These are phyloP conservation scores for Aphanomyces astaci DNA, from an alignment of 352 stramenopile species.

Conservation along the genomic window DNA sequence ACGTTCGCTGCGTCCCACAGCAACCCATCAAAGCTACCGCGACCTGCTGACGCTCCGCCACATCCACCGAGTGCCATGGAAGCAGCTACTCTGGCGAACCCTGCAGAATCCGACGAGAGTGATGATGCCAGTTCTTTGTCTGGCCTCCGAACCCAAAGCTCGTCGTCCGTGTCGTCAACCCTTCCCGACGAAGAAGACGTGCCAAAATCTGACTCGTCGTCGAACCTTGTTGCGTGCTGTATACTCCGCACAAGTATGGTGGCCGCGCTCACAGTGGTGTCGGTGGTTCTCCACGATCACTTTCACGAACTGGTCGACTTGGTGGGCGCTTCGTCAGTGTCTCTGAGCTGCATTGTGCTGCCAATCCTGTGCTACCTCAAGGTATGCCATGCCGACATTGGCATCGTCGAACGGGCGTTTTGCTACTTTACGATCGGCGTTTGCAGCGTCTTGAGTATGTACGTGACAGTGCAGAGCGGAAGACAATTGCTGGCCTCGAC, in stretches of 20 bases:
- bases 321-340: slow-evolving; percentile 41
- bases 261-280: slow-evolving; percentile 34
- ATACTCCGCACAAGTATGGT: slow-evolving; percentile 39
- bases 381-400: not conserved
- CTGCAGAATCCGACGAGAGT: not conserved
- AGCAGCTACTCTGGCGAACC: too few relatives aligned
- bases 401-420: slow-evolving; percentile 3
- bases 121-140: not conserved
- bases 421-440: slow-evolving; percentile 17
- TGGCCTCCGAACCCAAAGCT: not conserved
- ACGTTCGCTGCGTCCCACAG: too few relatives aligned
- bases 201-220: not conserved
- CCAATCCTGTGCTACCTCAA: slow-evolving; percentile 23
- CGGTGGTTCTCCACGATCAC: slow-evolving; percentile 35
- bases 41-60: too few relatives aligned
- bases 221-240: not conserved
- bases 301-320: slow-evolving; percentile 53
- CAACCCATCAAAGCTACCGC: too few relatives aligned
- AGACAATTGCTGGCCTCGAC: not conserved
- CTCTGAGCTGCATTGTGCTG: slow-evolving; percentile 44
- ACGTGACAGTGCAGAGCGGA: slow-evolving; percentile 18
- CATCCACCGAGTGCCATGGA: too few relatives aligned
- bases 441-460: slow-evolving; percentile 12
- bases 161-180: not conserved
- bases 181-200: slow-evolving; percentile 1